Base-by-base conservation (phyloP, 768 basidiomycete genomes). In the Pulveroboletus sp. region DNA sequence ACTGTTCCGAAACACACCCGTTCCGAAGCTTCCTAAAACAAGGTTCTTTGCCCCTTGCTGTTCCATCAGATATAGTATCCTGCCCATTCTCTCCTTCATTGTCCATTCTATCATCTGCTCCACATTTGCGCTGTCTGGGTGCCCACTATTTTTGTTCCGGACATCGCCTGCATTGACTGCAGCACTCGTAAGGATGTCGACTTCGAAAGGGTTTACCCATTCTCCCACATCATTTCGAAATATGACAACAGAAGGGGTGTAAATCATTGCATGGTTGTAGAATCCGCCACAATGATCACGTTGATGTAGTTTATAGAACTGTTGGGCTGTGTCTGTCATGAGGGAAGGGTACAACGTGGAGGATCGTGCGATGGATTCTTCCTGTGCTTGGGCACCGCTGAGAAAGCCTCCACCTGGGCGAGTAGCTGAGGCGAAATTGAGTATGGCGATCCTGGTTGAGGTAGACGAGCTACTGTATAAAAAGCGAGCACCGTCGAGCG, bases 201-300 rank as follows among this genome's bases (percentile, higher is more conserved):
- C 73, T 39, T 77, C 70, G 50, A 81, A 69, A 6, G 87, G 86
- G 34, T 73, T 68, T 10, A 74, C 61, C 76, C 75, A 81, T 12
- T 66, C 67, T 32, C 84, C 86, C 13, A 67, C 63, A 59, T 91
- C 85, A 54, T 82, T 75, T 13, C 85, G 79, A 53, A 89, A 77
- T 27, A 87, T 63, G 16, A 74, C 65, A 44, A 89, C 75, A 27
- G 71, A 68, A 1, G 87, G 86, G 12, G 85, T 84, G 58, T 82
- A 87, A 22, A 90, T 73, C 80, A 90, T 88, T 19, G 85, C 79
- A 63, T 89, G 83, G n/a, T 85, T 75, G 63, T 89, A 89, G 63
- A 78, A 85, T 0, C 83, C 82, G 7, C 70, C 74, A 40, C 72
- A 72, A 10, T 63, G 60, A 55, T 76, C 72, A 50, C 58, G 71